Evolutionary conservation across 345 rosid species (phyloP), one percentile per base, ranked within the genome.

Genomic region (Pistacia vera): DNA sequence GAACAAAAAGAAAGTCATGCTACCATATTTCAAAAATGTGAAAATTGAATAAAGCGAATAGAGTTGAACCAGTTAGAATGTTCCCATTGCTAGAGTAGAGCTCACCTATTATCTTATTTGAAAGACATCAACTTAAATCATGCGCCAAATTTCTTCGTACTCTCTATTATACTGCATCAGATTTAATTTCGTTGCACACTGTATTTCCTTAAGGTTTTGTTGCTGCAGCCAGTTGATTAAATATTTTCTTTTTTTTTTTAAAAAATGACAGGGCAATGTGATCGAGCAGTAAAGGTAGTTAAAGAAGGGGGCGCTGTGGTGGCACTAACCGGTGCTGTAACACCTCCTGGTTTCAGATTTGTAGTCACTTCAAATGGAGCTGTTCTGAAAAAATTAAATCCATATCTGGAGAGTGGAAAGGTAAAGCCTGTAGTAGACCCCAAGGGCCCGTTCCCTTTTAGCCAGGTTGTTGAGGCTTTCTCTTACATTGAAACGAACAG

Each of bases 291-390:
- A 78, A 92, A 95, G 82, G 94, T 70, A 44, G 75, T 93, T 58
- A 95, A 93, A 83, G 91, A 91, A 83, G 98, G 97, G 17, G 99
- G 99, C n/a, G 86, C 84, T 18, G 95, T 93, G 25, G 99, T 92
- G 80, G 99, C 93, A 62, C 79, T 95, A 69, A 95, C 99, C 0
- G 99, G 99, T 6, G 97, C 98, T 0, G 98, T 92, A 2, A 90
- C 93, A 2, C 92, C 98, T 0, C 97, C 97, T 62, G 97, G 98
- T 54, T 95, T 93, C 67, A 81, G 98, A 86, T 95, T 95, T 65
- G 99, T 93, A 35, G 98, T 95, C 65, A 93, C 98, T 36, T 92
- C 97, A 74, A 83, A 88, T 4, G 95, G 98, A 11, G 93, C 77
- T 2, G 91, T 90, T 54, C 77, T 95, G 77, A 95, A 92, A 91